These are phyloP conservation scores for Naganishia onofrii DNA, from an alignment of 768 basidiomycete genomes.

Conservation along the genomic window DNA sequence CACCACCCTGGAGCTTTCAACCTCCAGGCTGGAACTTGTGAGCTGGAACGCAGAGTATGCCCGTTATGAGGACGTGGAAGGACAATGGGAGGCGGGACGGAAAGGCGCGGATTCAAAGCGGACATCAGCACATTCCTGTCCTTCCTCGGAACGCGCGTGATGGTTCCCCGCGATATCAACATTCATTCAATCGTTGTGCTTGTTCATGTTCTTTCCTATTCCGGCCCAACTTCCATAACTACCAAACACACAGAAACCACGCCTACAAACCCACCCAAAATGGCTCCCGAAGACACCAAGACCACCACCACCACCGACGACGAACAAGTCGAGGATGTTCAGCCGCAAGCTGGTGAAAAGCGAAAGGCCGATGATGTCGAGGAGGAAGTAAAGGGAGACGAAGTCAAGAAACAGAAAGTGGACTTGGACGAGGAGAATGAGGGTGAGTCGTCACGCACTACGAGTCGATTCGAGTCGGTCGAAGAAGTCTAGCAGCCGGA, in stretches of 20 bases:
- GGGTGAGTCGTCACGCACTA: background rate
- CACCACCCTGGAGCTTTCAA: conserved; percentile 1
- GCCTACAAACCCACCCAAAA: background rate
- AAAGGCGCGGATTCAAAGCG: background rate
- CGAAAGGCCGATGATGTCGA: conserved; percentile 19
- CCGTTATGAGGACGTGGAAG: background rate
- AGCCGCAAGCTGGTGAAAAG: background rate
- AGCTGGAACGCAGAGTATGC: too few relatives aligned
- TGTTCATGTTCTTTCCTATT: too few relatives aligned
- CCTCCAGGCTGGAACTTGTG: background rate
- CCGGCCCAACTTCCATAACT: too few relatives aligned
- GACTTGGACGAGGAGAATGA: conserved; percentile 15
- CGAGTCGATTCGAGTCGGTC: too few relatives aligned
- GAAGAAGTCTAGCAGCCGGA: too few relatives aligned
- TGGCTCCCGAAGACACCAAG: conserved; percentile 15
- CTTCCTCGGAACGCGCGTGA: too few relatives aligned
- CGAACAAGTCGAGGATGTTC: background rate
- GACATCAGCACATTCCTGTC: background rate
- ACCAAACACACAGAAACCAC: background rate
- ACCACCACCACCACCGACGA: background rate
- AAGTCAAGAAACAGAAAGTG: conserved; percentile 17
- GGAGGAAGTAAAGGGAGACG: background rate
- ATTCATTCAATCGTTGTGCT: background rate
- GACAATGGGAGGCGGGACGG: conserved; percentile 1
- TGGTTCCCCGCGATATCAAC: conserved; percentile 6